These are phyloP conservation scores for Podaxis sp. DNA, from an alignment of 768 basidiomycete species.

Conservation along the genomic window DNA sequence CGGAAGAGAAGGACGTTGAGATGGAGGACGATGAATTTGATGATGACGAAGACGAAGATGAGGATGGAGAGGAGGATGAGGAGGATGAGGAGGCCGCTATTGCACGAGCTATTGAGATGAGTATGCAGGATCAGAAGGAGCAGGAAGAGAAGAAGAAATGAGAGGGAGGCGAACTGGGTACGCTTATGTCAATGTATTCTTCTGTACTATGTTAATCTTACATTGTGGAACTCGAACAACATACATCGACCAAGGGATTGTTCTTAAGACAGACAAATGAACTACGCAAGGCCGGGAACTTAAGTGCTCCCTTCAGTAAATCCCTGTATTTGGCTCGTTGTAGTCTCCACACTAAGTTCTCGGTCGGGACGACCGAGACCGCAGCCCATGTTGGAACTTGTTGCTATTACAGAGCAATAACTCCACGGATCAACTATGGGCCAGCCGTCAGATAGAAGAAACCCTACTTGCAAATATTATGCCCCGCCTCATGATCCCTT, in stretches of 20 bases:
- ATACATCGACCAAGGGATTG: background rate
- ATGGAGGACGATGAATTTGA: conserved; percentile 52
- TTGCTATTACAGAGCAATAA: too few species aligned
- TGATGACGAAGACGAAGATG: conserved; percentile 42
- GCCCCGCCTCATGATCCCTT: too few species aligned
- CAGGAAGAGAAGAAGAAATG: conserved; percentile 32
- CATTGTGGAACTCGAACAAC: background rate
- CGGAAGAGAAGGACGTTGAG: conserved; percentile 52
- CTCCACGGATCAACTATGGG: too few species aligned
- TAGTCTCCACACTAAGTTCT: too few species aligned
- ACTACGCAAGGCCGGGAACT: too few species aligned
- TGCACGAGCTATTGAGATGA: conserved; percentile 88
- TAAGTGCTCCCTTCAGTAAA: too few species aligned
- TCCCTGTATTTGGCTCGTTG: too few species aligned
- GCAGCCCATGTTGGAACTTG: too few species aligned
- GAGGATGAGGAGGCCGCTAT: conserved; percentile 87
- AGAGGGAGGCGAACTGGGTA: background rate
- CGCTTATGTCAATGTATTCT: conserved; percentile 1
- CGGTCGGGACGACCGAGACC: too few species aligned
- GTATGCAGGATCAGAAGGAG: conserved; percentile 67
- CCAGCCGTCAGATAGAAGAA: too few species aligned
- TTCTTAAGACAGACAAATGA: too few species aligned
- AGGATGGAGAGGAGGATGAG: conserved; percentile 53
- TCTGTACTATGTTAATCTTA: conserved; percentile 7
- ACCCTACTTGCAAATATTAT: too few species aligned